Evolutionary conservation across 2,329 filamentous ascomycete genomes (phyloP).

Genomic region (Emmonsiellopsis sp.): DNA sequence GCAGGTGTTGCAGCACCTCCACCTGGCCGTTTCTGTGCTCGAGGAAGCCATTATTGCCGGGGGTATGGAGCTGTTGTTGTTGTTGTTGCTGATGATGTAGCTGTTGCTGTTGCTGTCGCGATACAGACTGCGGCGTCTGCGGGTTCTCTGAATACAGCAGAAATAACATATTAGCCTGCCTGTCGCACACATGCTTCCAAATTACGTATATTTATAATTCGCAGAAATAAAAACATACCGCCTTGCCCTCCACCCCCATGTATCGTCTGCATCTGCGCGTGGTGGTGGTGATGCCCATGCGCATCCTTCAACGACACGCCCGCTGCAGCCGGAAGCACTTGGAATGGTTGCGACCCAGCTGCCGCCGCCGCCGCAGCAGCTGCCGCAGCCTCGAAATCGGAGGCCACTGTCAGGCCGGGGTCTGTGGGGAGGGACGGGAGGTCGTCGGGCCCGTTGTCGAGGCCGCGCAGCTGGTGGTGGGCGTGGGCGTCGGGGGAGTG

Average conservation of each 20-base stretch:
- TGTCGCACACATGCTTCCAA: too few species aligned
- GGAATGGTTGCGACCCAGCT: not conserved
- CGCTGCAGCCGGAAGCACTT: not conserved
- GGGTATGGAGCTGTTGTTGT: slow-evolving; percentile 3
- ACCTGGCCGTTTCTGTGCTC: slow-evolving; percentile 12
- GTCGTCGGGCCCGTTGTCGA: not conserved
- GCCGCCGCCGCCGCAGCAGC: not conserved
- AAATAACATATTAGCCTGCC: too few species aligned
- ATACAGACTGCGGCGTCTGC: not conserved
- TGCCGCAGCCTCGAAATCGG: not conserved
- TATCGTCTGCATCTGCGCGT: too few species aligned
- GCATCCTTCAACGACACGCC: not conserved
- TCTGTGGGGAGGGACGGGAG: not conserved
- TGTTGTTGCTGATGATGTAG: slow-evolving; percentile 7
- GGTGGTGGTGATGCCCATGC: not conserved
- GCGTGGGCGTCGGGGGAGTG: not conserved
- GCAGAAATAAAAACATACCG: too few species aligned
- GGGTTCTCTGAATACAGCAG: not conserved
- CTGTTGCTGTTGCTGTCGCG: slow-evolving; percentile 8
- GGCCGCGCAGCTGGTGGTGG: not conserved
- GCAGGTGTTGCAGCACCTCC: slow-evolving; percentile 11
- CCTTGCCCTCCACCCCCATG: too few species aligned
- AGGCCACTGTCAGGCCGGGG: not conserved
- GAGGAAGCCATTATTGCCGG: slow-evolving; percentile 5
- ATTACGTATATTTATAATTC: too few species aligned